Evolutionary conservation across 352 stramenopile genomes (phyloP).

Genomic region (Peronospora destructor): DNA sequence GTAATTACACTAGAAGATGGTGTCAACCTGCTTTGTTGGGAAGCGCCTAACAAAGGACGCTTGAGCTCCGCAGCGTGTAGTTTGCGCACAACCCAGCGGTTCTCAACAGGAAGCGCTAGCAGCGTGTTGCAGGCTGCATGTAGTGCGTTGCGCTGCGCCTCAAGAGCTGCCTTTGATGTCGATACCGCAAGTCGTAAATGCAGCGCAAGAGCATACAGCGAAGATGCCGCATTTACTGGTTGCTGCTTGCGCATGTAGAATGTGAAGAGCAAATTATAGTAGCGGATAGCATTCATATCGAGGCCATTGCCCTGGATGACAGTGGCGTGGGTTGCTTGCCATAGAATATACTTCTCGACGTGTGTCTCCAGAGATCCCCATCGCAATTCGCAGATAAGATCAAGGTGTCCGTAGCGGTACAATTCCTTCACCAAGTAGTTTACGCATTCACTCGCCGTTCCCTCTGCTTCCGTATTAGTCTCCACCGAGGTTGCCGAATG

Average conservation of each 20-base stretch:
- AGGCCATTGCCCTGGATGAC: constrained; percentile 33
- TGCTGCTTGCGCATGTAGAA: constrained; percentile 64
- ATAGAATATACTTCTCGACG: constrained; percentile 66
- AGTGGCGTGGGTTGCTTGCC: constrained; percentile 63
- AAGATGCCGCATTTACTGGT: constrained; percentile 49
- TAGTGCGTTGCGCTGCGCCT: constrained; percentile 58
- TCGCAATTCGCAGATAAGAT: constrained; percentile 67
- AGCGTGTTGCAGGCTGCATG: constrained; percentile 45
- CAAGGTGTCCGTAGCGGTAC: constrained; percentile 53
- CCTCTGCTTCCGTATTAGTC: constrained; percentile 13
- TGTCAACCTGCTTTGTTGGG: constrained; percentile 8
- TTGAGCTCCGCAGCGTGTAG: constrained; percentile 53
- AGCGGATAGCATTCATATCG: constrained; percentile 41
- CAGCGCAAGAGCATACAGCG: constrained; percentile 52
- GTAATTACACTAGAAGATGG: constrained; percentile 52
- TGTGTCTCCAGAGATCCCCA: constrained; percentile 52
- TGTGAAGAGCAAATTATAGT: constrained; percentile 64
- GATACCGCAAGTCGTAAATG: constrained; percentile 37
- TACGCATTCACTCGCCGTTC: constrained; percentile 55
- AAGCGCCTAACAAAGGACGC: constrained; percentile 2
- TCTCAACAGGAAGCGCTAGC: constrained; percentile 32
- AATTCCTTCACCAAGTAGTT: constrained; percentile 72
- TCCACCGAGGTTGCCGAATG: constrained; percentile 25
- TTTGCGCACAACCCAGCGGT: constrained; percentile 68
- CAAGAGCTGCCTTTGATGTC: constrained; percentile 34